Evolutionary conservation across 2,329 filamentous ascomycete genomes (phyloP).

Genomic region (Pseudogymnoascus sp.): DNA sequence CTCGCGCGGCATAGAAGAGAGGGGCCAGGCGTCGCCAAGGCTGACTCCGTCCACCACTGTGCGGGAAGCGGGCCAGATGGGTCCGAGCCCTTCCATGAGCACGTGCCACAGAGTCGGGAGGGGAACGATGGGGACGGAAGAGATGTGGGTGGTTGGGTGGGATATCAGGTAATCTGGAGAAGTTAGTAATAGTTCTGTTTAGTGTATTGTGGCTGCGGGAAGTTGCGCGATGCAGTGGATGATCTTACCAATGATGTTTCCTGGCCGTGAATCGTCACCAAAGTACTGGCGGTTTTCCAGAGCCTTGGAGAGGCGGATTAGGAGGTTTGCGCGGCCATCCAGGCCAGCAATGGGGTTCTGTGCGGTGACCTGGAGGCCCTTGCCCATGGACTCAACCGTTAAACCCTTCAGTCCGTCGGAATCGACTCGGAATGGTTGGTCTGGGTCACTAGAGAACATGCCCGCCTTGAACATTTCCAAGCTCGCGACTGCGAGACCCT

Average conservation of each 20-base stretch:
- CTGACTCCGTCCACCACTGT: constrained; percentile 80
- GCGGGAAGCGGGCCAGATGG: constrained; percentile 82
- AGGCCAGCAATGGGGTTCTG: constrained; percentile 77
- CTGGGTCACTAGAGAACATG: constrained; percentile 72
- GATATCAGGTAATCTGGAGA: constrained; percentile 76
- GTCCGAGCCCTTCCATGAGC: constrained; percentile 75
- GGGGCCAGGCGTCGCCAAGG: constrained; percentile 92
- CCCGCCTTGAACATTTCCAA: constrained; percentile 92
- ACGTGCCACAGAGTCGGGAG: constrained; percentile 85
- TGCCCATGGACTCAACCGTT: constrained; percentile 65
- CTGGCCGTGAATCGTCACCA: constrained; percentile 73
- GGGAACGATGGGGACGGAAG: constrained; percentile 77
- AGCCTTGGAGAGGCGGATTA: constrained; percentile 67
- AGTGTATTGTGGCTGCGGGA: neutral
- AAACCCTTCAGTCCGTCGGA: constrained; percentile 67
- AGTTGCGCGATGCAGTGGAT: neutral
- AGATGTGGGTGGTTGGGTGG: constrained; percentile 81
- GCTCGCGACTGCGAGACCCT: constrained; percentile 70
- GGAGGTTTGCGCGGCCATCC: constrained; percentile 71
- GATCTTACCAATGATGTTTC: constrained; percentile 79
- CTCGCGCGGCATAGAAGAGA: constrained; percentile 61
- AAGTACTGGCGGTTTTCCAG: constrained; percentile 76
- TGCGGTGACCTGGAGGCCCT: constrained; percentile 75
- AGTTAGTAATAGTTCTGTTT: constrained; percentile 20
- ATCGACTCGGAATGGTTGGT: constrained; percentile 84